A percentile compares a stretch with the other conserved stretches of the same genome.
Evolutionary conservation across 768 basidiomycete genomes (phyloP).

Genomic region (Podaxis sp.): DNA sequence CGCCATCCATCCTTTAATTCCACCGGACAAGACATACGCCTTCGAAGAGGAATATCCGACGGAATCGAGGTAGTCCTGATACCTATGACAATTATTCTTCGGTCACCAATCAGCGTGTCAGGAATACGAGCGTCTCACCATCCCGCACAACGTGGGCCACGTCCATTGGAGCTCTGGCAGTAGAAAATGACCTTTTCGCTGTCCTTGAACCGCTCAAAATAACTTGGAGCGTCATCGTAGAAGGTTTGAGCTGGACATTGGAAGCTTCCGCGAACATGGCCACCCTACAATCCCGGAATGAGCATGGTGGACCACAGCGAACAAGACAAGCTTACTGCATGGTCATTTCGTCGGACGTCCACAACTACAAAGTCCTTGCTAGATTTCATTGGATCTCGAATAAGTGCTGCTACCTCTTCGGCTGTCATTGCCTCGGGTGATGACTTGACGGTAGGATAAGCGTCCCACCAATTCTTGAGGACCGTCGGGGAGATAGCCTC

Average conservation of each 20-base stretch:
- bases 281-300: constrained; percentile 36
- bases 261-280: constrained; percentile 51
- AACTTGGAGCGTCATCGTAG: constrained; percentile 39
- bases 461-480: constrained; percentile 55
- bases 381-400: constrained; percentile 21
- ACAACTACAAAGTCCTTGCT: constrained; percentile 38
- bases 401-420: constrained; percentile 37
- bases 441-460: constrained; percentile 43
- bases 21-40: constrained; percentile 43
- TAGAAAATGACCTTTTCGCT: constrained; percentile 52
- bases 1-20: constrained; percentile 40
- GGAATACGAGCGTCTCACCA: constrained; percentile 36
- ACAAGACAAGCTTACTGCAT: constrained; percentile 32
- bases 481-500: constrained; percentile 20
- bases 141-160: constrained; percentile 54
- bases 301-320: neutral
- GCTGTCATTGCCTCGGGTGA: constrained; percentile 30
- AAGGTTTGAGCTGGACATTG: constrained; percentile 53
- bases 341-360: constrained; percentile 51
- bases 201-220: constrained; percentile 40
- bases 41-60: constrained; percentile 29
- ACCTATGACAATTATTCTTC: constrained; percentile 31
- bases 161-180: constrained; percentile 49
- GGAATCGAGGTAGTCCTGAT: constrained; percentile 46
- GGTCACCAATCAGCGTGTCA: neutral